Percentiles rank a stretch among this genome's conserved stretches.
Conservation (phyloP, 2,329 filamentous ascomycete species). For the Epicoccum sorghinum region DNA sequence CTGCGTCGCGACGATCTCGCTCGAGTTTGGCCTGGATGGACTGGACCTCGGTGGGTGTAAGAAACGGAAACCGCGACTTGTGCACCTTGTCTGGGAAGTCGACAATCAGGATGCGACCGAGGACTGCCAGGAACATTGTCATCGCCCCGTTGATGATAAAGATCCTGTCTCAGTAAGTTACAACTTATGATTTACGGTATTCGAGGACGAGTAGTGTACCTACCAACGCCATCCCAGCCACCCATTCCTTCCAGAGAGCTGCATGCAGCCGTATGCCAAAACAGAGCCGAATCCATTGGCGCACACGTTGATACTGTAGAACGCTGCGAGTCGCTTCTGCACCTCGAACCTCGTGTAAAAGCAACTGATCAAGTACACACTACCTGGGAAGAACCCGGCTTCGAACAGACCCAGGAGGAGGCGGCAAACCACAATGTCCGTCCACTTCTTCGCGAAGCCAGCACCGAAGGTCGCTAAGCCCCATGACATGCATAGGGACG, state of each 20-base stretch:
- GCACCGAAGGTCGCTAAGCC: slow-evolving; percentile 26
- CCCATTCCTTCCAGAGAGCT: slow-evolving; percentile 18
- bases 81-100: slow-evolving; percentile 41
- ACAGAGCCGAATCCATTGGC: slow-evolving; percentile 61
- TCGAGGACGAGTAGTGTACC: not conserved
- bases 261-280: slow-evolving; percentile 51
- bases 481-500: slow-evolving; percentile 28
- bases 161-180: slow-evolving; percentile 43
- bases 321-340: slow-evolving; percentile 56
- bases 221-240: slow-evolving; percentile 24
- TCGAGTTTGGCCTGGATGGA: slow-evolving; percentile 26
- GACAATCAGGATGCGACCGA: slow-evolving; percentile 34
- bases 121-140: slow-evolving; percentile 29
- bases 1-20: slow-evolving; percentile 23
- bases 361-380: slow-evolving; percentile 24
- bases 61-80: slow-evolving; percentile 24
- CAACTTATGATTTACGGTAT: not conserved
- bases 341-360: slow-evolving; percentile 59
- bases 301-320: slow-evolving; percentile 57
- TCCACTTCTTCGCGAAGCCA: slow-evolving; percentile 27
- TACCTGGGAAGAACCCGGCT: slow-evolving; percentile 16
- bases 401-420: slow-evolving; percentile 31
- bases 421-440: slow-evolving; percentile 27
- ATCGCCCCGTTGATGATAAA: slow-evolving; percentile 63
- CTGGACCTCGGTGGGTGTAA: slow-evolving; percentile 20